Base-by-base conservation (phyloP, 768 basidiomycete genomes). In the Daedalea quercina region DNA sequence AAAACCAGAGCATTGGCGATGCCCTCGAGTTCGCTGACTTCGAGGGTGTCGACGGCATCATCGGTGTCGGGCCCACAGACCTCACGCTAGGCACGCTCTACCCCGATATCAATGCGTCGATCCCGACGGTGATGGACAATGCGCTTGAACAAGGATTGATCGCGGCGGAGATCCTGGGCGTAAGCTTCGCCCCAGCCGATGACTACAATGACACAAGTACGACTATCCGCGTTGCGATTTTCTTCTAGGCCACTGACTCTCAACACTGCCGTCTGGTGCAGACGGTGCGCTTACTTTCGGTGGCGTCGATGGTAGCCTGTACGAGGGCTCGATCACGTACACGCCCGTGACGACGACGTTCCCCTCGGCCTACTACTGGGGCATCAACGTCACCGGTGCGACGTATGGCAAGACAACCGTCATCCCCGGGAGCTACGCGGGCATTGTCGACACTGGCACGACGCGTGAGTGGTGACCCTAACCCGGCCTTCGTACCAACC, bases 361-460 rank as follows among this genome's bases (percentile, higher is more conserved):
- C 20, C 77, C 79, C 31, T 77, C 78, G 6, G 71, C 65, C 35
- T 45, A 67, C 50, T 78, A 76, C 62, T 78, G 76, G 77, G 78
- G 76, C 41, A 74, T 79, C 52, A 68, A 78, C 24, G 50, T 51
- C 60, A 72, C 74, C 63, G 57, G 44, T 28, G 60, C 77, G 37
- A 65, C 66, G 26, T 77, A 75, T 44, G 72, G 70, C 51, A 31
- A 42, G 24, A 52, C 50, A 47, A 57, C 56, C 33, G 47, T 53
- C 24, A 65, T 80, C 31, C 58, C 73, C 25, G 54, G 57, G 19
- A 56, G 50, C 28, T 70, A 71, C 37, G 63, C 76, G 2, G 79
- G 79, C 12, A 78, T 79, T 54, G 74, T 80, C 41, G 79, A 79
- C 60, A 76, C 75, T 26, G 75, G 78, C 42, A 79, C 80, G 28